Conservation (phyloP, 139 green algal genomes). For the Desmodesmus armatus region DNA sequence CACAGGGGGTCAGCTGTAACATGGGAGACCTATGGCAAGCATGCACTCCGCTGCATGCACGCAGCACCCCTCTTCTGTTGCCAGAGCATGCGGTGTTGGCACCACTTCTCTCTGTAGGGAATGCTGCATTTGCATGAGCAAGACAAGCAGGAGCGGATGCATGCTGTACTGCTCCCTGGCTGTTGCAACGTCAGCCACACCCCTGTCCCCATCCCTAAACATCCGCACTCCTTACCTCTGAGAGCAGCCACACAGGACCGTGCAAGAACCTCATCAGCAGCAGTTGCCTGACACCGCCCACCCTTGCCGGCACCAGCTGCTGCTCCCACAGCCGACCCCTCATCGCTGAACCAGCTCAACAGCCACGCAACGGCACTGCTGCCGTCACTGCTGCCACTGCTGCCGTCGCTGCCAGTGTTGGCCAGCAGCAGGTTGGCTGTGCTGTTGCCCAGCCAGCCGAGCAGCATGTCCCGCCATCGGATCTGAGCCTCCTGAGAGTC, state of each 20-base stretch:
- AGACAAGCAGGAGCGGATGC: too few species aligned
- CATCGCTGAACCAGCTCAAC: background rate
- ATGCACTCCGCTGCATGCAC: too few species aligned
- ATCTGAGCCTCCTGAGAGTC: background rate
- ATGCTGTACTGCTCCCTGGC: too few species aligned
- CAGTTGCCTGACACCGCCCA: background rate
- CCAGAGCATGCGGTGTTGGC: too few species aligned
- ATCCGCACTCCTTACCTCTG: background rate
- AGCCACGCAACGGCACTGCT: background rate
- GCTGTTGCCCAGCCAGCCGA: constrained; percentile 31
- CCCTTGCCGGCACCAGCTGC: background rate
- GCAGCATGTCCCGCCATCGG: constrained; percentile 37
- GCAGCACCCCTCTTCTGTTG: too few species aligned
- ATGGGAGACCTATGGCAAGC: too few species aligned
- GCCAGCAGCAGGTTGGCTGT: background rate
- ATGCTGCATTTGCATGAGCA: too few species aligned
- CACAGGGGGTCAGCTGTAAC: background rate
- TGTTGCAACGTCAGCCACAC: too few species aligned
- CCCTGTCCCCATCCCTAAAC: too few species aligned
- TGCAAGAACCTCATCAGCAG: constrained; percentile 4
- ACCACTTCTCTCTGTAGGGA: too few species aligned
- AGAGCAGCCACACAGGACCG: constrained; percentile 9
- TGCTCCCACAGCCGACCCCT: background rate
- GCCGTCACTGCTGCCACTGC: background rate
- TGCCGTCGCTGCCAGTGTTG: background rate